phyloP scores from a whole-genome alignment of 257 asterid genomes.

The Cordia subcordata region DNA sequence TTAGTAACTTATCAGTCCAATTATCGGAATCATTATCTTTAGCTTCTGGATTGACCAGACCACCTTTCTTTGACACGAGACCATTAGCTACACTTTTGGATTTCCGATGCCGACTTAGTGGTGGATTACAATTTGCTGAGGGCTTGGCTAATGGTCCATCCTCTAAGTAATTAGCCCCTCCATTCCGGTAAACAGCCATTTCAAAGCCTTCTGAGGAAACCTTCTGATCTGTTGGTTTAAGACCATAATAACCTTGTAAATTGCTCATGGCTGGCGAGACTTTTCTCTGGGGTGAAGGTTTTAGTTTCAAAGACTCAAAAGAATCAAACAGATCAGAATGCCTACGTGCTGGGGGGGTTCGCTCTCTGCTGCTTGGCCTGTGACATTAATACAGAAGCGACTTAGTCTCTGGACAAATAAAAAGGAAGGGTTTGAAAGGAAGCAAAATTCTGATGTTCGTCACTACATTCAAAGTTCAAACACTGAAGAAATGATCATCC shows the following conservation, averaged over 20 bases:
- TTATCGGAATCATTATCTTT: conserved; percentile 34
- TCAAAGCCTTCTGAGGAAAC: conserved; percentile 46
- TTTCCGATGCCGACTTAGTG: conserved; percentile 53
- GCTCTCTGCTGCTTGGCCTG: conserved; percentile 63
- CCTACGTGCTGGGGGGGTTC: conserved; percentile 38
- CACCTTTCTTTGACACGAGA: conserved; percentile 35
- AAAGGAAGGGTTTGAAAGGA: not conserved
- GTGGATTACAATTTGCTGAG: conserved; percentile 36
- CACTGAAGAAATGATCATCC: too few relatives aligned
- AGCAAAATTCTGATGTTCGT: too few relatives aligned
- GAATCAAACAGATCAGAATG: conserved; percentile 72
- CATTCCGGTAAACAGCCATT: conserved; percentile 52
- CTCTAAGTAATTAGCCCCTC: conserved; percentile 42
- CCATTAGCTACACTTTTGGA: conserved; percentile 60
- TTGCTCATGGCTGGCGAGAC: conserved; percentile 60
- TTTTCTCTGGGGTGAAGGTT: conserved; percentile 45
- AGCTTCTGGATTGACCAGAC: conserved; percentile 31
- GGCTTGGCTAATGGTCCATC: conserved; percentile 37
- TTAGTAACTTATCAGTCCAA: conserved; percentile 46
- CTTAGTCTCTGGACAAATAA: too few relatives aligned
- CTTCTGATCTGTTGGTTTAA: conserved; percentile 32
- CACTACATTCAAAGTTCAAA: too few relatives aligned
- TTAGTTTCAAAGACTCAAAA: conserved; percentile 63
- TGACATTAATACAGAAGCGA: conserved; percentile 17
- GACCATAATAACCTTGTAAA: conserved; percentile 58